Percentiles rank a stretch among this genome's conserved stretches.
Conservation (phyloP, 116 monocot species). For the Posidonia oceanica region DNA sequence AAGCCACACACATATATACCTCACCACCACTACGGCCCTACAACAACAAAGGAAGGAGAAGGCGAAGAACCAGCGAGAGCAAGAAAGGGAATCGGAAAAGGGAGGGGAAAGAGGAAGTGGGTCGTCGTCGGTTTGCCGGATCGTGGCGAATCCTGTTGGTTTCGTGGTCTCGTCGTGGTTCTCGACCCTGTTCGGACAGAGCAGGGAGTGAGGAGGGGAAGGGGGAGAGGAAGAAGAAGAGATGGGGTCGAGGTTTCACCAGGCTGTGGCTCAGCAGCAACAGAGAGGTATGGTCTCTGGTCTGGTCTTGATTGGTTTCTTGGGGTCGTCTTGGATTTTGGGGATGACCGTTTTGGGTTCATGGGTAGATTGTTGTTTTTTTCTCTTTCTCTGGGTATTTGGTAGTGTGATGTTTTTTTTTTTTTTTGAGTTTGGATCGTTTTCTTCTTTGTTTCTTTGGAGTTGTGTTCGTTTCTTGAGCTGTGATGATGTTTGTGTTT, state of each 20-base stretch:
- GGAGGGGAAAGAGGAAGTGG: background rate
- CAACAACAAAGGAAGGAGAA: background rate
- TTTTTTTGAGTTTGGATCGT: background rate
- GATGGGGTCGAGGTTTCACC: constrained; percentile 6
- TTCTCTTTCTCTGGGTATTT: too few relatives aligned
- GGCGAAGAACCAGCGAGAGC: background rate
- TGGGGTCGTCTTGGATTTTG: too few relatives aligned
- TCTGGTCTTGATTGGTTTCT: too few relatives aligned
- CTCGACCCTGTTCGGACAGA: too few relatives aligned
- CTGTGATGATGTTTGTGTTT: background rate
- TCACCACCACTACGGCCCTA: background rate
- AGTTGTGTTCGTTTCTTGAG: too few relatives aligned
- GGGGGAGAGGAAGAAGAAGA: background rate
- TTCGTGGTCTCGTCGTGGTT: too few relatives aligned
- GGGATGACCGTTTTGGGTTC: too few relatives aligned
- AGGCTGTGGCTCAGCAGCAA: constrained; percentile 2
- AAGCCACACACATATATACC: background rate
- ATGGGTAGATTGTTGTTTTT: too few relatives aligned
- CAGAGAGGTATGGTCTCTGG: constrained; percentile 7
- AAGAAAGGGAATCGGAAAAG: too few relatives aligned
- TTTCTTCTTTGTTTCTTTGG: too few relatives aligned
- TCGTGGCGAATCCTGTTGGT: too few relatives aligned
- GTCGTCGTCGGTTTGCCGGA: background rate
- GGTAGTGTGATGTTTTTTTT: background rate
- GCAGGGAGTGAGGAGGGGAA: background rate